Evolutionary conservation across 1,284 basidiomycete species (phyloP).

Genomic region (Takashimella koratensis): DNA sequence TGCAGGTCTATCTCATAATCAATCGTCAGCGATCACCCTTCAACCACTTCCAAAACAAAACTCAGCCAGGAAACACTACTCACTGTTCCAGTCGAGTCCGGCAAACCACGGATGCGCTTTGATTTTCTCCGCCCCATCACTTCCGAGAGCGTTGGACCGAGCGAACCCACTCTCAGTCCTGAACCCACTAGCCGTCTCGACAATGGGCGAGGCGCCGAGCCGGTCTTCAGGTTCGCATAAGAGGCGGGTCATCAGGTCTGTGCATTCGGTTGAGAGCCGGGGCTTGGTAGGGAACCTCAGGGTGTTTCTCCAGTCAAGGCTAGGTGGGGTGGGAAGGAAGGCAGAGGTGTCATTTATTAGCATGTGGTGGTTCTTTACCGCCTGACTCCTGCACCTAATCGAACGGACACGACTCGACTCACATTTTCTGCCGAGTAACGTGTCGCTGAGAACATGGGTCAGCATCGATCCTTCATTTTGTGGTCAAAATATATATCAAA

Average conservation of each 20-base stretch:
- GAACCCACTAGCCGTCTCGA: not conserved
- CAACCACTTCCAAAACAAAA: no score
- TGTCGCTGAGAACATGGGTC: slow-evolving; percentile 65
- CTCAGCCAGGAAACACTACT: slow-evolving; percentile 7
- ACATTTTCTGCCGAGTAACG: slow-evolving; percentile 82
- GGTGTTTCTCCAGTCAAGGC: slow-evolving; percentile 81
- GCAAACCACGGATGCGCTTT: slow-evolving; percentile 83
- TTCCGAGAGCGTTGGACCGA: slow-evolving; percentile 18
- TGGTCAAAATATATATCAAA: no score
- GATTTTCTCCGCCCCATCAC: slow-evolving; percentile 77
- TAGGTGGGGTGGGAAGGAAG: slow-evolving; percentile 13
- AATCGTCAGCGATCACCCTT: no score
- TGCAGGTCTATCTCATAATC: slow-evolving; percentile 65
- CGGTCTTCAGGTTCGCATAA: slow-evolving; percentile 93
- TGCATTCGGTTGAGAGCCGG: slow-evolving; percentile 75
- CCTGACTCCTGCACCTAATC: no score
- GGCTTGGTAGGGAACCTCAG: slow-evolving; percentile 83
- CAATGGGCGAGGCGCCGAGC: slow-evolving; percentile 55
- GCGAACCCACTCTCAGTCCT: slow-evolving; percentile 16
- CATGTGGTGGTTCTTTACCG: no score
- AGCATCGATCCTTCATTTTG: slow-evolving; percentile 5
- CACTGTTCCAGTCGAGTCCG: slow-evolving; percentile 72
- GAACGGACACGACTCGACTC: slow-evolving; percentile 10
- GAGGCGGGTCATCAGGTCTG: slow-evolving; percentile 79
- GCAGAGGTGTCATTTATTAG: no score